Conservation (phyloP, 345 rosid genomes). For the Chamaenerion angustifolium region DNA sequence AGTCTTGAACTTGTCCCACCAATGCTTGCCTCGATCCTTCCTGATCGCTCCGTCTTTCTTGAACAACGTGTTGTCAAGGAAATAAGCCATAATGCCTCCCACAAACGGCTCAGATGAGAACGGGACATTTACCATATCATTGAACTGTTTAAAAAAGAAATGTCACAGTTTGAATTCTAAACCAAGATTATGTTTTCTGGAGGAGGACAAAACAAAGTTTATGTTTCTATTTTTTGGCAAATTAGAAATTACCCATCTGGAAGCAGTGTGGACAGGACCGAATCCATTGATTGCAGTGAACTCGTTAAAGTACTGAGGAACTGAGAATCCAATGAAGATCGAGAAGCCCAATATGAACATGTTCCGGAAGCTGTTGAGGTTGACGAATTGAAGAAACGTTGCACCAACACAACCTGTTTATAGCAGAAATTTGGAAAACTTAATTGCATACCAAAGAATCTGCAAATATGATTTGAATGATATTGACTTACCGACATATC, state of each 20-base stretch:
- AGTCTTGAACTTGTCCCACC: constrained; percentile 84
- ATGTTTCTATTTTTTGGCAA: not conserved
- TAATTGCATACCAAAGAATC: not conserved
- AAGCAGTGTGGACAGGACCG: constrained; percentile 73
- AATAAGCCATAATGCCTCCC: constrained; percentile 64
- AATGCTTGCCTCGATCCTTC: constrained; percentile 88
- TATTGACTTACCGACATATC: constrained; percentile 63
- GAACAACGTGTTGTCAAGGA: constrained; percentile 68
- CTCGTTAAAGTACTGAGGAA: constrained; percentile 89
- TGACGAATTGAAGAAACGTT: constrained; percentile 81
- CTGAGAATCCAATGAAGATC: constrained; percentile 72
- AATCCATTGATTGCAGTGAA: constrained; percentile 68
- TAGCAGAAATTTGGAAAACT: not conserved
- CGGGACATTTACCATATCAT: constrained; percentile 80
- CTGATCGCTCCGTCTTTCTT: constrained; percentile 31
- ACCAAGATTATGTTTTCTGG: no score
- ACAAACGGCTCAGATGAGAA: constrained; percentile 83
- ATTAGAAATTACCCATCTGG: constrained; percentile 65
- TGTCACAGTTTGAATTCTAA: not conserved
- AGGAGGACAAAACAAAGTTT: no score
- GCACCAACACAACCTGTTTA: constrained; percentile 75
- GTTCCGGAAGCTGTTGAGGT: constrained; percentile 77
- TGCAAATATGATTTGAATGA: not conserved
- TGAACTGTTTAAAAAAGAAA: constrained; percentile 43
- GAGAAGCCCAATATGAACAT: constrained; percentile 78